Evolutionary conservation across 306 rosid species (phyloP).

Genomic region (Rosa persica): DNA sequence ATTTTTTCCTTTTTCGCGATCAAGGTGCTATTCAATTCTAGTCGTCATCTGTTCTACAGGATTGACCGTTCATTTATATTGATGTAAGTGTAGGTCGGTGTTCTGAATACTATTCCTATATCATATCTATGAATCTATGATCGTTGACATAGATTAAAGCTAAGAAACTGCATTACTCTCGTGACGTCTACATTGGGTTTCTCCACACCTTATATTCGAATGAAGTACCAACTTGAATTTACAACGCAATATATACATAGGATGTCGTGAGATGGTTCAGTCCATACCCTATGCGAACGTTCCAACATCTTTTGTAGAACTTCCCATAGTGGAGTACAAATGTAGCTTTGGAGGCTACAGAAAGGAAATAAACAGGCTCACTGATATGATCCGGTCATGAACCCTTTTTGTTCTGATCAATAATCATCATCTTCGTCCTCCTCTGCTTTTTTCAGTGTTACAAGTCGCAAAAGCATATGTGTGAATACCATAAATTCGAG

Average conservation of each 20-base stretch:
- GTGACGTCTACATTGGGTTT: too few relatives aligned
- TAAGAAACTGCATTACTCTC: too few relatives aligned
- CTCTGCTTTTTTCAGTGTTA: not conserved
- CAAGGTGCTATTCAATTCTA: too few relatives aligned
- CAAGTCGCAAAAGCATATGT: not conserved
- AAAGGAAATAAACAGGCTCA: not conserved
- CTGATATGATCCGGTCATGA: not conserved
- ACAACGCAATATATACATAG: not conserved
- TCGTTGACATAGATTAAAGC: too few relatives aligned
- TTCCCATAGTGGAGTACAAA: not conserved
- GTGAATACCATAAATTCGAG: constrained; percentile 1
- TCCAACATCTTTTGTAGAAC: not conserved
- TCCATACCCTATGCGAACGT: not conserved
- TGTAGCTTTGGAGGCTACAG: not conserved
- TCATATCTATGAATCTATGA: too few relatives aligned
- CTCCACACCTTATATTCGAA: too few relatives aligned
- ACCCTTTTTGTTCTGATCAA: not conserved
- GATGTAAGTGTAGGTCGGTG: too few relatives aligned
- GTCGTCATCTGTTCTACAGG: too few relatives aligned
- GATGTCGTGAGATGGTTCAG: not conserved
- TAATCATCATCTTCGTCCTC: not conserved
- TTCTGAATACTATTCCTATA: too few relatives aligned
- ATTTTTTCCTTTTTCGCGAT: too few relatives aligned
- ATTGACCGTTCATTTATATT: too few relatives aligned
- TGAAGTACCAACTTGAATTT: not conserved